Base-by-base conservation (phyloP, 768 basidiomycete species). In the Myochromella boudieri region DNA sequence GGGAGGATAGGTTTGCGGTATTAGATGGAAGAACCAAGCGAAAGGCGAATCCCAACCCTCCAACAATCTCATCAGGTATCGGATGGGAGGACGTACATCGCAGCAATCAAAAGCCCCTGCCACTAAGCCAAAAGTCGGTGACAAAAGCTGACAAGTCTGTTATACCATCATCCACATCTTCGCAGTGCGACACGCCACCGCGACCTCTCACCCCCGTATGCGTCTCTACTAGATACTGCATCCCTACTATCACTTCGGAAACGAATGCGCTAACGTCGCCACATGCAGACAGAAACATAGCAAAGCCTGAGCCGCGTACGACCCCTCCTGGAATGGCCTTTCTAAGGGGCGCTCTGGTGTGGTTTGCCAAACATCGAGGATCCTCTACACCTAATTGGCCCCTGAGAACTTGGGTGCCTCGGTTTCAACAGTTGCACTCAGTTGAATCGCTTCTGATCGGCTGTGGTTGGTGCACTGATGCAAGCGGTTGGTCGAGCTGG, bases 401-500 rank as follows among this genome's bases (percentile, higher is more conserved):
- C 25, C 68, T 71, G 66, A 66, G 60, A 49, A 55, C 56, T 9
- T 53, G 57, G 7, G 49, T 77, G 10, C 63, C 69, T 3, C 51
- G 46, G 1, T 65, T 60, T 15, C 62, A 67, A 32, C 61, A 61
- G 11, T 51, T 78, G 7, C 71, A 75, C 50, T 68, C 69, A 1
- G 44, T 81, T 8, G 69, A 75, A n/a, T 66, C 76, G 1, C 49
- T 81, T 6, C 53, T 81, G 2, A n/a, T 57, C 3, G 77, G 68
- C 2, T 81, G 81, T 54, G 77, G 73, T 11, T 77, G 74, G 75
- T 48, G 42, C 21, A 32, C 21, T 6, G 34, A 44, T 21, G n/a
- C n/a, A n/a, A 21, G 15, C 26, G 17, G 6, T 33, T 43, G 42
- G 17, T 47, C 51, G 25, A 28, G 24, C 8, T 55, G 58, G 56